Evolutionary conservation across 1,139 yeast genomes (phyloP).

Genomic region (Pneumocystis oryctolagi): DNA sequence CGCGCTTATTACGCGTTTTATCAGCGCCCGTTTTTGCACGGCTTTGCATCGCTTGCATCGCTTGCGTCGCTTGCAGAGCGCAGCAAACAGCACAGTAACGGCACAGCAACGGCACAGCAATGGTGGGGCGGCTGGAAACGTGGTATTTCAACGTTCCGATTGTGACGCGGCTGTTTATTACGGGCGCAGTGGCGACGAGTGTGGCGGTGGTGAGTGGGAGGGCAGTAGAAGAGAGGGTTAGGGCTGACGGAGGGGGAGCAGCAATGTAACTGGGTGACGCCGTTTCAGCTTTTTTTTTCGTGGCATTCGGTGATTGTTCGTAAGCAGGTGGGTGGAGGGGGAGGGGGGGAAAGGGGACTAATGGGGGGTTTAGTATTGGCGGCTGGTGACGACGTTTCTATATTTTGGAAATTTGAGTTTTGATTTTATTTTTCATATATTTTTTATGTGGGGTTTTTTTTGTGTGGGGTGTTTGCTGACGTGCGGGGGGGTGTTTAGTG

Average conservation of each 20-base stretch:
- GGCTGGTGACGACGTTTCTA: constrained; percentile 30
- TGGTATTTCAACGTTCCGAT: not conserved
- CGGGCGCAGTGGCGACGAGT: not conserved
- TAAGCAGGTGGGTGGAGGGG: constrained; percentile 17
- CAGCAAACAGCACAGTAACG: no score
- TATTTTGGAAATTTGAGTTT: constrained; percentile 31
- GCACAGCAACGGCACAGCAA: no score
- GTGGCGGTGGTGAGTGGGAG: constrained; percentile 17
- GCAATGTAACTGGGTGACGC: constrained; percentile 17
- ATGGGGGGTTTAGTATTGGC: constrained; percentile 25
- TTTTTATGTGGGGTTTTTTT: constrained; percentile 20
- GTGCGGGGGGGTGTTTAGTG: not conserved
- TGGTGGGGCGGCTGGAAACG: not conserved
- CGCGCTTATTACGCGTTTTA: no score
- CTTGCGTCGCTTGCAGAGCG: no score
- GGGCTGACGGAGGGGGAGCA: not conserved
- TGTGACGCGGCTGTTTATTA: not conserved
- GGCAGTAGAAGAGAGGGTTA: constrained; percentile 16
- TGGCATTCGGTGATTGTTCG: constrained; percentile 23
- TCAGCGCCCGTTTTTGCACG: no score
- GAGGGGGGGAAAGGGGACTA: not conserved
- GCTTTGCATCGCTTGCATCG: no score
- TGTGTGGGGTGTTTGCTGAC: no score
- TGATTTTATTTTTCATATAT: constrained; percentile 26
- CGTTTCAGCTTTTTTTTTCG: constrained; percentile 23